Evolutionary conservation across 2,329 filamentous ascomycete species (phyloP).

Genomic region (Nemania sp.): DNA sequence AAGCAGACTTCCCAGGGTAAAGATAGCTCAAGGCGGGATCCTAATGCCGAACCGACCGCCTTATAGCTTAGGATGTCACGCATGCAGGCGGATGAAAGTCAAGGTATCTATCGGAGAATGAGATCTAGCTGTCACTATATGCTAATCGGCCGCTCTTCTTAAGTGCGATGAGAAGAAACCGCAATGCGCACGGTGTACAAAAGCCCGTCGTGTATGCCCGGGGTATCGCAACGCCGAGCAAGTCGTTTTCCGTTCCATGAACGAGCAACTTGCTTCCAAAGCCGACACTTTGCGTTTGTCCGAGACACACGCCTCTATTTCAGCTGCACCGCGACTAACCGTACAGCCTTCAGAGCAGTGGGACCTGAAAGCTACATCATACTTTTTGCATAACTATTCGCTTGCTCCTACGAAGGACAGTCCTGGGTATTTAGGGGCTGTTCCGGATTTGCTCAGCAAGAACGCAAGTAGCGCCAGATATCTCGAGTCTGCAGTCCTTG

Average conservation of each 20-base stretch:
- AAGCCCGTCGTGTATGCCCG: constrained; percentile 14
- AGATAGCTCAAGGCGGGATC: neutral
- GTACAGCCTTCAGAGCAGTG: constrained; percentile 16
- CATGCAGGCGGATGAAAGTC: constrained; percentile 23
- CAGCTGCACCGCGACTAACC: constrained; percentile 1
- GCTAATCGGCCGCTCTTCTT: neutral
- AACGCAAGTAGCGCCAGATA: neutral
- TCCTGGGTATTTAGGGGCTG: constrained; percentile 13
- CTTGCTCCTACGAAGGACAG: constrained; percentile 2
- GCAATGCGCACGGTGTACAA: constrained; percentile 15
- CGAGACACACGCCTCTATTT: neutral
- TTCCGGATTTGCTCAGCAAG: constrained; percentile 9
- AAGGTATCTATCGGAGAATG: constrained; percentile 7
- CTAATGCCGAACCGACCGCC: constrained; percentile 8
- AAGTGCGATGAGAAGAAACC: constrained; percentile 21
- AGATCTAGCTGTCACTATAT: neutral
- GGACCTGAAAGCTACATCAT: constrained; percentile 11
- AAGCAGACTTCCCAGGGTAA: neutral
- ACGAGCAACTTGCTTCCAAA: constrained; percentile 1
- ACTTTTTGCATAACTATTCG: constrained; percentile 18
- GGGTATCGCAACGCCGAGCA: constrained; percentile 17
- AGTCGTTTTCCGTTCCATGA: constrained; percentile 13
- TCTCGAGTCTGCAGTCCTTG: constrained; percentile 15
- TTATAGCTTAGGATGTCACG: constrained; percentile 20
- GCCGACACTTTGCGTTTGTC: neutral